A percentile compares a stretch with the other conserved stretches of the same genome.
These are phyloP conservation scores for Kwoniella shivajii DNA, from an alignment of 1,284 basidiomycete species.

Conservation along the genomic window DNA sequence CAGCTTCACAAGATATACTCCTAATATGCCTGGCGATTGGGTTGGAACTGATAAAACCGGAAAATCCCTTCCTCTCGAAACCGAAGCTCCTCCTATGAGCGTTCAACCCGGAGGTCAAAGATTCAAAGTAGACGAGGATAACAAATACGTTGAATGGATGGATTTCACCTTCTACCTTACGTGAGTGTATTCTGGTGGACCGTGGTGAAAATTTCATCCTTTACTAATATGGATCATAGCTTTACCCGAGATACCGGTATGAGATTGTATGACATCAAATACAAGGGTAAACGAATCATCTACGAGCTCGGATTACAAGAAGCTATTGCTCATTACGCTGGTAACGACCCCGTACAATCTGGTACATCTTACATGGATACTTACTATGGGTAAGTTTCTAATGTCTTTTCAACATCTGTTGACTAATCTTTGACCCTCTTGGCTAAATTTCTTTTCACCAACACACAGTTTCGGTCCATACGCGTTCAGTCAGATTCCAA, in stretches of 20 bases:
- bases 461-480: constrained; percentile 44
- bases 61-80: constrained; percentile 31
- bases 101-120: constrained; percentile 45
- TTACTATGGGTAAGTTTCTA: too few relatives aligned
- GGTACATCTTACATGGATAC: constrained; percentile 31
- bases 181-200: constrained; percentile 10
- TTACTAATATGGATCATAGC: not conserved
- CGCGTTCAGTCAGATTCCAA: constrained; percentile 37
- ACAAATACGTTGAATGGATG: constrained; percentile 42
- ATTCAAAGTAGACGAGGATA: constrained; percentile 42
- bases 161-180: constrained; percentile 43
- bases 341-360: constrained; percentile 40
- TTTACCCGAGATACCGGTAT: constrained; percentile 49
- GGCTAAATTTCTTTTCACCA: too few relatives aligned
- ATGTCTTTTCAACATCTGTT: too few relatives aligned
- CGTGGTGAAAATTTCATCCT: too few relatives aligned
- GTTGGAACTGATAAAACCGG: constrained; percentile 35
- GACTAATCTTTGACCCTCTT: too few relatives aligned
- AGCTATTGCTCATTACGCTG: constrained; percentile 44
- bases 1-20: constrained; percentile 30
- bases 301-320: constrained; percentile 49
- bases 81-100: constrained; percentile 35
- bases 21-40: constrained; percentile 34
- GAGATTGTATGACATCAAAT: constrained; percentile 45
- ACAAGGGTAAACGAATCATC: constrained; percentile 43